Evolutionary conservation across 495 filamentous ascomycete species (phyloP), one percentile per base, ranked within the genome.

Genomic region (Penicillium subrubescens): DNA sequence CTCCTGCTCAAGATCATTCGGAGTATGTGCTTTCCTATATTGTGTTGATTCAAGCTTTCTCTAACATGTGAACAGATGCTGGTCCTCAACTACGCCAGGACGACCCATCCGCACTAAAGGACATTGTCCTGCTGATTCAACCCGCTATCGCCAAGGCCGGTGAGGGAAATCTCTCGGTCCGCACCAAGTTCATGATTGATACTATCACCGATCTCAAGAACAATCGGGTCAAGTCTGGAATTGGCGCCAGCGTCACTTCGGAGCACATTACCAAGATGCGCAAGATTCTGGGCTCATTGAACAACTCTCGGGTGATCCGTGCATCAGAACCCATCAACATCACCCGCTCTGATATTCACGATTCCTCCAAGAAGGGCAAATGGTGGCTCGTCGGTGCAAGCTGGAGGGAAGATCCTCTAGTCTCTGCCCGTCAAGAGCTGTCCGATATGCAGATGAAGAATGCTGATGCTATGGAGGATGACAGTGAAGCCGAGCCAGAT

Each of bases 301-400:
- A 90, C 66, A 80, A 67, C 53, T 84, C 82, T 10, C 82, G 88
- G 21, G 84, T 80, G 57, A 79, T 91, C 56, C 90, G 89, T 46
- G 87, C 89, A 52, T 88, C 84, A 3, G 92, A 98, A 68, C 93
- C 95, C 17, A 83, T 99, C 48, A 86, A 91, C 23, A 85, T 96
- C 56, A 87, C 90, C 11, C 82, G 97, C 6, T 79, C 84, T 29
- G 95, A 98, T 70, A 91, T 98, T 62, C 84, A 84, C 59, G 83
- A 94, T 60, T 89, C 88, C 3, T 88, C 93, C 23, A 93, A 90
- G 67, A 92, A 90, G 75, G 95, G 95, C 3, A 97, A 97, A 81
- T 98, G 95, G 96, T 98, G 95, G 95, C 85, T 98, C 39, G 89
- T 97, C 27, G 94, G 95, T 50, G 93, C 94, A 14, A 96, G 92